These are phyloP conservation scores for Sonneratia alba DNA, from an alignment of 345 rosid genomes.

Conservation along the genomic window DNA sequence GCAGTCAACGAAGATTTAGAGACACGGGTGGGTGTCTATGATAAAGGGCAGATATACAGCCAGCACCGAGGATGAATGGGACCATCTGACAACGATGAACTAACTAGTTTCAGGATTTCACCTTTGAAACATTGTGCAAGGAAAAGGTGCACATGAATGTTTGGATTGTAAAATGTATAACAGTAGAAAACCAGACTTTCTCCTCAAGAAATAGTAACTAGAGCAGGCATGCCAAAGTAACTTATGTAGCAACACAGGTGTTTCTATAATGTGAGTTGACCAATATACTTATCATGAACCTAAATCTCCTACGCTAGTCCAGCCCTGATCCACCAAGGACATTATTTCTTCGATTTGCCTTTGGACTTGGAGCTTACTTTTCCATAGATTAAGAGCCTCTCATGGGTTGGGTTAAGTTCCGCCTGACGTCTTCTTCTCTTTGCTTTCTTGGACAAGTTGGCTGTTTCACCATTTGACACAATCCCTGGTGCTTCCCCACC, in stretches of 20 bases:
- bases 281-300: neutral
- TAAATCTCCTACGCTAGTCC: neutral
- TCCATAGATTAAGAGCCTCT: slow-evolving; percentile 59
- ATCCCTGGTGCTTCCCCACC: slow-evolving; percentile 16
- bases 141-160: neutral
- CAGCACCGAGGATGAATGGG: neutral
- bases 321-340: neutral
- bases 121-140: too few species aligned
- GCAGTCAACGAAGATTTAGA: too few species aligned
- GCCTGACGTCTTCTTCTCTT: slow-evolving; percentile 55
- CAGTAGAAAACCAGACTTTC: neutral
- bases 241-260: neutral
- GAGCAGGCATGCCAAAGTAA: neutral
- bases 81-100: neutral
- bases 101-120: neutral
- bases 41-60: too few species aligned
- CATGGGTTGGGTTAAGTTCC: slow-evolving; percentile 40
- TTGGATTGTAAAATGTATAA: neutral
- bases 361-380: slow-evolving; percentile 29
- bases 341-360: slow-evolving; percentile 18
- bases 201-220: neutral
- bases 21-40: too few species aligned
- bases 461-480: slow-evolving; percentile 18
- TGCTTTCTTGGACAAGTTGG: slow-evolving; percentile 38
- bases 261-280: neutral